phyloP scores from a whole-genome alignment of 768 basidiomycete species.

The Mrakia blollopis region DNA sequence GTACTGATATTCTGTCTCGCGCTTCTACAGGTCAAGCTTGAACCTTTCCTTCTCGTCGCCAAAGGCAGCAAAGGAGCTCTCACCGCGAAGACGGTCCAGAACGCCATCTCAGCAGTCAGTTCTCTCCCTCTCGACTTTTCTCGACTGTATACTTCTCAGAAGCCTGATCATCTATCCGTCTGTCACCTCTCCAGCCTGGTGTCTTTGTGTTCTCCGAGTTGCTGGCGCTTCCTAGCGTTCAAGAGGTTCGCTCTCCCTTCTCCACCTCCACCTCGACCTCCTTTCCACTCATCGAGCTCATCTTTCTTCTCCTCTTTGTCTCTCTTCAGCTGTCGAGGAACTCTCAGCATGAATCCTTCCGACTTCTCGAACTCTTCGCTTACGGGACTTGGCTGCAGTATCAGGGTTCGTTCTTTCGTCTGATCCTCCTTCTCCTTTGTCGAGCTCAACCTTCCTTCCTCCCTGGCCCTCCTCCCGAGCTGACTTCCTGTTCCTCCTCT shows the following conservation, averaged over 20 bases:
- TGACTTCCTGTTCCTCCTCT: not conserved
- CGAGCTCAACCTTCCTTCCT: not conserved
- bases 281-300: not conserved
- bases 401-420: slow-evolving; percentile 52
- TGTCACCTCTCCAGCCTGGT: slow-evolving; percentile 59
- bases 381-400: slow-evolving; percentile 85
- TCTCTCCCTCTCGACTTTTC: not conserved
- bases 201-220: slow-evolving; percentile 90
- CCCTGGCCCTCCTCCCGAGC: not conserved
- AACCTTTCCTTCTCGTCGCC: slow-evolving; percentile 45
- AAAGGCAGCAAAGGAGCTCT: slow-evolving; percentile 88
- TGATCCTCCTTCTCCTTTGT: not conserved
- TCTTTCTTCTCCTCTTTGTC: not conserved
- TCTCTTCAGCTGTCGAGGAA: slow-evolving; percentile 58
- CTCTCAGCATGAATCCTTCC: slow-evolving; percentile 60
- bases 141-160: not conserved
- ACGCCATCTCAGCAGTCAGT: slow-evolving; percentile 68
- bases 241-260: slow-evolving; percentile 53
- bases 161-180: slow-evolving; percentile 23
- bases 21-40: slow-evolving; percentile 18
- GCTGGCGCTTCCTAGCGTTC: slow-evolving; percentile 72
- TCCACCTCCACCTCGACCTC: not conserved
- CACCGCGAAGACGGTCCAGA: slow-evolving; percentile 72
- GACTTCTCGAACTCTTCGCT: slow-evolving; percentile 77
- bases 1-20: not conserved